Evolutionary conservation across 768 basidiomycete species (phyloP), one percentile per base, ranked within the genome.

Genomic region (Lactifluus pinguis): DNA sequence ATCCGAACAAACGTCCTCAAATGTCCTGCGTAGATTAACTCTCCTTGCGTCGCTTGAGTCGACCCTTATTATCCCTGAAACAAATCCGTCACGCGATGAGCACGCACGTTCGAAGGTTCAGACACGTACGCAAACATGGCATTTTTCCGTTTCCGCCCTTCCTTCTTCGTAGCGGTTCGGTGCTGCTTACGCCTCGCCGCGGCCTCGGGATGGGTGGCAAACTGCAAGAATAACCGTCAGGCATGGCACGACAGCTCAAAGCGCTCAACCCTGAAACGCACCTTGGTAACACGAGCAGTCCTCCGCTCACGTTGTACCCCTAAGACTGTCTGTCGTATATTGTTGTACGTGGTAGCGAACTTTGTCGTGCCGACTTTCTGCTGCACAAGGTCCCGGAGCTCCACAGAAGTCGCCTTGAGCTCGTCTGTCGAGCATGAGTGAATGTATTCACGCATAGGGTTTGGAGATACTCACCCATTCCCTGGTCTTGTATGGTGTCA

Each of bases 331-430:
- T 92, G 87, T 42, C 93, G 80, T 57, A 98, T 87, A 61, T 80
- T 80, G 65, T 85, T 92, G 76, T 97, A 97, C 0, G 80, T 79
- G 11, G 72, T 71, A 1, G 93, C 83, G 72, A 97, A 98, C 66
- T 81, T 83, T 8, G 88, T 88, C n/a, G 84, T 82, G 38, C 95
- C 94, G 48, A 98, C 86, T 79, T 92, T 92, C 49, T 74, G 72
- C 70, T 94, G 95, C 4, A 99, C 74, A 6, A 98, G 81, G 58
- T 94, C 92, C 63, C 91, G 87, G 25, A 98, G 75, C 72, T 99
- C 95, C 11, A 80, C 75, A 2, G 89, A 86, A 0, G 91, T 78
- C 1, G 82, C 82, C 71, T 92, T 90, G 19, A 98, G 75, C 53
- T 95, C 92, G 45, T 87, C 95, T 95, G 65, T 39, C 8, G 13